Evolutionary conservation across 768 basidiomycete species (phyloP).

Genomic region (Sporobolomyces pararoseus): DNA sequence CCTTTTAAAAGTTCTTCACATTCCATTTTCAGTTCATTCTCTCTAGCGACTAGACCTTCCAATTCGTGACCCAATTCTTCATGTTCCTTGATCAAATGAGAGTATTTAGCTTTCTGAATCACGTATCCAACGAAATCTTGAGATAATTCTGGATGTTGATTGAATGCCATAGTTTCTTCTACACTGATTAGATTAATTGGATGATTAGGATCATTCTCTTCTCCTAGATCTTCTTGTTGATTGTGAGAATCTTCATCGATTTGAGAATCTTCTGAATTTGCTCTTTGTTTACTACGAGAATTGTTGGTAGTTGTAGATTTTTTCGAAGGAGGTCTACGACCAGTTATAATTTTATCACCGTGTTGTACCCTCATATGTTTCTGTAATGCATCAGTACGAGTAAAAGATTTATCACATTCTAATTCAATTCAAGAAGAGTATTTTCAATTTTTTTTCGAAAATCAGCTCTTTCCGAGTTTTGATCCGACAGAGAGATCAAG

Average conservation of each 20-base stretch:
- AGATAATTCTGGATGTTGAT: slow-evolving; percentile 25
- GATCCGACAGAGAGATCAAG: neutral
- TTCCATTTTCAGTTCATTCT: slow-evolving; percentile 44
- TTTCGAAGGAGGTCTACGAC: slow-evolving; percentile 53
- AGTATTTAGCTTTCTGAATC: slow-evolving; percentile 71
- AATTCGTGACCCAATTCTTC: slow-evolving; percentile 65
- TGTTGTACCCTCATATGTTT: slow-evolving; percentile 83
- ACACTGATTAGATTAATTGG: neutral
- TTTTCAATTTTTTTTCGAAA: slow-evolving; percentile 7
- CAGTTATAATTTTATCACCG: slow-evolving; percentile 70
- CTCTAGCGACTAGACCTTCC: slow-evolving; percentile 57
- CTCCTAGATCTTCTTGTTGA: neutral
- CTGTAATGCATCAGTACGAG: slow-evolving; percentile 80
- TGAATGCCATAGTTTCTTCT: slow-evolving; percentile 32
- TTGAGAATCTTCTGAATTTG: slow-evolving; percentile 24
- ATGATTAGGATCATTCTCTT: slow-evolving; percentile 2
- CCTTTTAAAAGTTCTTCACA: slow-evolving; percentile 54
- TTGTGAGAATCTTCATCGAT: slow-evolving; percentile 8
- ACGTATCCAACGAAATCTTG: slow-evolving; percentile 60
- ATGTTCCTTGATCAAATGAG: slow-evolving; percentile 65
- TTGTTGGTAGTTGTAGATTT: neutral
- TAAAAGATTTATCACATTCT: slow-evolving; percentile 96
- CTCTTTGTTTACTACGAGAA: neutral
- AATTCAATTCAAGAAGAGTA: too few species aligned
- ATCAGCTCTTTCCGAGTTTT: neutral